These are phyloP conservation scores for Tricholoma furcatifolium DNA, from an alignment of 768 basidiomycete species.

Conservation along the genomic window DNA sequence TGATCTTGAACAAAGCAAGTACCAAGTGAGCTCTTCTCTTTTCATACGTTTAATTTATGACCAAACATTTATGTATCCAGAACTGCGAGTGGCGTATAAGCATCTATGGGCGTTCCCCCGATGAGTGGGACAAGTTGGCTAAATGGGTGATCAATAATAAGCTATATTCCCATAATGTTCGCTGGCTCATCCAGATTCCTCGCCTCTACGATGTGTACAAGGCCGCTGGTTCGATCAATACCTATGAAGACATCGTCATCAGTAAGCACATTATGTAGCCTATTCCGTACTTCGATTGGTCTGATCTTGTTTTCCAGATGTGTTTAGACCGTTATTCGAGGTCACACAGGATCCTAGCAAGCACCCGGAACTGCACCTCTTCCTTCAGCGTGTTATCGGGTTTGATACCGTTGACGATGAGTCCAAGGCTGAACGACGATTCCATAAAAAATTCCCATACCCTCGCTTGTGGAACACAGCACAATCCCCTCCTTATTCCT, in stretches of 20 bases:
- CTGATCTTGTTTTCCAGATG: constrained; percentile 48
- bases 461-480: constrained; percentile 86
- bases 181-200: constrained; percentile 97
- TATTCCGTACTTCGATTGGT: neutral
- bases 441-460: constrained; percentile 92
- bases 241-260: constrained; percentile 86
- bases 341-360: constrained; percentile 88
- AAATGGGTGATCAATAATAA: constrained; percentile 96
- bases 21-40: constrained; percentile 60
- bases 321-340: constrained; percentile 93
- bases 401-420: constrained; percentile 99
- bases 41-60: neutral
- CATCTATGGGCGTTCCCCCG: constrained; percentile 79
- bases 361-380: constrained; percentile 93
- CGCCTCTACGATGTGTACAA: constrained; percentile 96
- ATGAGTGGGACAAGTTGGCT: constrained; percentile 98
- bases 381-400: constrained; percentile 92
- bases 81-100: constrained; percentile 98
- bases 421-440: constrained; percentile 86
- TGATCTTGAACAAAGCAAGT: constrained; percentile 98
- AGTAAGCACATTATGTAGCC: constrained; percentile 56
- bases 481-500: constrained; percentile 92
- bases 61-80: constrained; percentile 32
- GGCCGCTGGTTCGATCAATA: constrained; percentile 75
- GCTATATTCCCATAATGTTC: constrained; percentile 92